Conservation (phyloP, 192 early-diverging fungal species). For the Physocladia obscura region DNA sequence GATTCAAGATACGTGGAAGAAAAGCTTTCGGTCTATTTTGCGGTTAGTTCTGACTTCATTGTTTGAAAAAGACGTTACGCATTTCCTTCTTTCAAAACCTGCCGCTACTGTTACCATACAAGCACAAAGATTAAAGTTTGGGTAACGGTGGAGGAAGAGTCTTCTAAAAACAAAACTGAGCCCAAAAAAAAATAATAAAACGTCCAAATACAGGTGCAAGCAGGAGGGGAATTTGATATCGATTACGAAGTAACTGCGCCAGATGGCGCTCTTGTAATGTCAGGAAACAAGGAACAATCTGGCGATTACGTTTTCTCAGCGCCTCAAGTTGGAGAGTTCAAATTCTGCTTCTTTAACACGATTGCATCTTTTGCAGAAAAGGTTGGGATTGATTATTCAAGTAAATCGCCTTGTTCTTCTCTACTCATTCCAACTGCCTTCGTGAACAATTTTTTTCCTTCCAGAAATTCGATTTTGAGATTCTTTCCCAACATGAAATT, state of each 20-base stretch:
- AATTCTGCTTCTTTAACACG: slow-evolving; percentile 95
- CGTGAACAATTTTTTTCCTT: not conserved
- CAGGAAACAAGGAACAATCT: slow-evolving; percentile 85
- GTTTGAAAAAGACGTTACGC: not conserved
- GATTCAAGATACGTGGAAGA: slow-evolving; percentile 74
- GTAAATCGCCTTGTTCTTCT: not conserved
- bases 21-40: slow-evolving; percentile 97
- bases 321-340: slow-evolving; percentile 82
- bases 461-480: slow-evolving; percentile 83
- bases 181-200: not conserved
- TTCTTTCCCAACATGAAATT: slow-evolving; percentile 85
- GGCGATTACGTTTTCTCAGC: slow-evolving; percentile 94
- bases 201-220: slow-evolving; percentile 80
- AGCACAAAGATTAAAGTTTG: not conserved
- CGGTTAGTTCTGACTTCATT: slow-evolving; percentile 65
- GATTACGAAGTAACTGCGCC: slow-evolving; percentile 88
- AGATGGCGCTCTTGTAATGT: slow-evolving; percentile 63
- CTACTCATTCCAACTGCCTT: not conserved
- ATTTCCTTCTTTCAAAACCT: not conserved
- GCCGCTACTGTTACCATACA: not conserved
- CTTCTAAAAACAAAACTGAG: too few species aligned
- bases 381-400: not conserved
- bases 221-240: slow-evolving; percentile 94
- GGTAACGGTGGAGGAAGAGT: too few species aligned
- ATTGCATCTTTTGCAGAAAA: slow-evolving; percentile 95